Conservation (phyloP, 495 filamentous ascomycete species). For the Saxophila tyrrhenica region DNA sequence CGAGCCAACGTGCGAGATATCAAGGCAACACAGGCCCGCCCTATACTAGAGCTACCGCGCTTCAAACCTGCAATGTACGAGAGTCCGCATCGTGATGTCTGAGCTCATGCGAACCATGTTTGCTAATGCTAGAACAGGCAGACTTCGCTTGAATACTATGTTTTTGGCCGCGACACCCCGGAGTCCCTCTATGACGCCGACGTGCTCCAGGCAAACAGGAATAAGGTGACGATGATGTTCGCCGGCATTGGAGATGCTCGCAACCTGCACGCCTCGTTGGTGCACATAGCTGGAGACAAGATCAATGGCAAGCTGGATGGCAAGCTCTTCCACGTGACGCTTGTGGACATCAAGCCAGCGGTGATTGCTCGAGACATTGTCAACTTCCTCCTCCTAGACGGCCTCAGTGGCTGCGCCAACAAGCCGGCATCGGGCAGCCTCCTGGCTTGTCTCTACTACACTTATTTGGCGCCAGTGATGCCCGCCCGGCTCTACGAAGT, state of each 20-base stretch:
- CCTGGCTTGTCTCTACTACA: not conserved
- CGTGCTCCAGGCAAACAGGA: not conserved
- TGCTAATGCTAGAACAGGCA: not conserved
- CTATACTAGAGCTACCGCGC: not conserved
- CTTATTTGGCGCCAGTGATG: conserved; percentile 2
- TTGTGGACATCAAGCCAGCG: not conserved
- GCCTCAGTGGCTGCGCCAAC: not conserved
- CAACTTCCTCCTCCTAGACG: not conserved
- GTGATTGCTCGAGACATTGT: not conserved
- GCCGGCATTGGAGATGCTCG: conserved; percentile 2
- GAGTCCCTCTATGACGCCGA: not conserved
- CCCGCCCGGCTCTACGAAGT: not conserved
- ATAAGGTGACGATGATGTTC: not conserved
- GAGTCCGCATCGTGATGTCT: not conserved
- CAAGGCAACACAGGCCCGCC: not conserved
- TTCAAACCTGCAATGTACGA: not conserved
- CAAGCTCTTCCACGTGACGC: not conserved
- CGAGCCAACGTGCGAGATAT: not conserved
- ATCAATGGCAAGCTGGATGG: not conserved
- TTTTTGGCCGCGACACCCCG: not conserved
- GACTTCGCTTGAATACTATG: not conserved
- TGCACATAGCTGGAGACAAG: not conserved
- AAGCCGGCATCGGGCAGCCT: not conserved
- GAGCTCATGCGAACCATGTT: too few relatives aligned
- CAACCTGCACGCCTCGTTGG: not conserved